Conservation (phyloP, 371 early-diverging fungal genomes). For the Lichtheimia corymbifera region DNA sequence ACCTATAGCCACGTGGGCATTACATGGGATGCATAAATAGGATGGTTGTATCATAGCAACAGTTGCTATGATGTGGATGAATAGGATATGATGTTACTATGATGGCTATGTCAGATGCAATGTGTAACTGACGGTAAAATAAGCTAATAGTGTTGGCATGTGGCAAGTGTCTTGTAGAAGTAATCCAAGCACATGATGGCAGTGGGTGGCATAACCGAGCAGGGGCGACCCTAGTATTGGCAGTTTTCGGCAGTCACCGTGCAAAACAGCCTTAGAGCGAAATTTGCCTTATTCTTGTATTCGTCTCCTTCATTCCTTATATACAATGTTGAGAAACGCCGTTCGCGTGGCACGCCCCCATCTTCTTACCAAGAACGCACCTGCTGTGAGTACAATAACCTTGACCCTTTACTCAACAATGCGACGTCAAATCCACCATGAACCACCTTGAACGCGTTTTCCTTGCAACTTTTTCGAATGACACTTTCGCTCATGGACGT, state of each 20-base stretch:
- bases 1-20: too few relatives aligned
- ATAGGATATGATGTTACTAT: too few relatives aligned
- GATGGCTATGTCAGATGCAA: too few relatives aligned
- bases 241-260: not conserved
- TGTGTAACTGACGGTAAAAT: not conserved
- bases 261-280: slow-evolving; percentile 3
- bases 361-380: slow-evolving; percentile 34
- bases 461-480: not conserved
- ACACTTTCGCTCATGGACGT: slow-evolving; percentile 56
- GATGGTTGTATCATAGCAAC: too few relatives aligned
- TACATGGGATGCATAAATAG: too few relatives aligned
- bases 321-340: slow-evolving; percentile 52
- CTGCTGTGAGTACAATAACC: slow-evolving; percentile 26
- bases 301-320: slow-evolving; percentile 4
- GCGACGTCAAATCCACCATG: not conserved
- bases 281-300: slow-evolving; percentile 4
- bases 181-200: too few relatives aligned
- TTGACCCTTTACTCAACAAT: not conserved
- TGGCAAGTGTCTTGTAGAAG: too few relatives aligned
- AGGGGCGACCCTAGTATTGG: too few relatives aligned
- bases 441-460: not conserved
- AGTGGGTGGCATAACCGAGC: too few relatives aligned
- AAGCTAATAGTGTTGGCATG: not conserved
- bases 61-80: too few relatives aligned
- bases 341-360: slow-evolving; percentile 51